Base-by-base conservation (phyloP, 306 rosid genomes). In the Prosopis cineraria region DNA sequence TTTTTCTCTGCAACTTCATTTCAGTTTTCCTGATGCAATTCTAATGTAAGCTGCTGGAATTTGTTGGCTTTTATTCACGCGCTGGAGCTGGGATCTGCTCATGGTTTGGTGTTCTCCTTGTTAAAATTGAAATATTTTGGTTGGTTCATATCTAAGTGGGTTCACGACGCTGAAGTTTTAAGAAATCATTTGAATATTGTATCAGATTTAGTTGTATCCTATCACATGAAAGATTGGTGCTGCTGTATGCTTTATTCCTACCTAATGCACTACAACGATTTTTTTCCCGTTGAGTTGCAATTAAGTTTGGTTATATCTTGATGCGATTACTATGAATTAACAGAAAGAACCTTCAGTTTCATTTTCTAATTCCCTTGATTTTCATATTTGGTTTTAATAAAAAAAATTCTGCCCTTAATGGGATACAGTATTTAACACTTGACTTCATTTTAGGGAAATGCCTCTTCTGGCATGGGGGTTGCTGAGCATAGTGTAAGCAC, bases 391-490 rank as follows among this genome's bases (percentile, higher is more conserved):
- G 45, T 65, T 73, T n/a, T 53, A 63, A 10, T 36, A 1, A 29
- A 10, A 25, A 56, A 34, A 3, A 48, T 52, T 22, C 7, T 10
- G 30, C 50, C 71, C 48, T 64, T 7, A 37, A 64, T 10, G 6
- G 13, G 27, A 65, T 29, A 5, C 62, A 53, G 43, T 79, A 34
- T 75, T 5, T 70, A 62, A 71, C 58, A 22, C 44, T 74, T 74
- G 68, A 75, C 76, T 83, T 72, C 40, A 55, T 53, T 78, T 47
- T 36, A 88, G 93, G 76, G 87, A 70, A 87, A 90, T 76, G 89
- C 93, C 75, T 91, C 90, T 11, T 91, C 96, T 20, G 98, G 96
- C 84, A 89, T 88, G 93, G 97, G 93, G 37, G 90, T 88, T 70
- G 89, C 84, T 45, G 96, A 88, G 77, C 82, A 90, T 52, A 84